Percentiles rank a stretch among this genome's conserved stretches.
Conservation (phyloP, 352 stramenopile species). For the Globisporangium takayamanum region DNA sequence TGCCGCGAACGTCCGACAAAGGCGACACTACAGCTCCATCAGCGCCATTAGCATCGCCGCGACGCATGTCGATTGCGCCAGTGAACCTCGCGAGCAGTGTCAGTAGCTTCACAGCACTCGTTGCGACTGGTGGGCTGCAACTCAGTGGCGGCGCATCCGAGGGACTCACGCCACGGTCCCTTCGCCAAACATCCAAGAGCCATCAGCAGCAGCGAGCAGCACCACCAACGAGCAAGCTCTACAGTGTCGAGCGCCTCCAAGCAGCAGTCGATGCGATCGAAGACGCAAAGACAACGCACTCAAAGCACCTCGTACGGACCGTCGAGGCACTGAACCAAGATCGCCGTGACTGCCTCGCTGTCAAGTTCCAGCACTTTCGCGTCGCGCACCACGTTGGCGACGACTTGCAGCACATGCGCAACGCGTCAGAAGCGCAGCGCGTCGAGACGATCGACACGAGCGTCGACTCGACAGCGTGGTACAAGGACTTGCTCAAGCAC, state of each 20-base stretch:
- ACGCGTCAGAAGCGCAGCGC: conserved; percentile 33
- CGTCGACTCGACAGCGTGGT: conserved; percentile 37
- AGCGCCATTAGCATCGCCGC: background rate
- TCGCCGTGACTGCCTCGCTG: conserved; percentile 40
- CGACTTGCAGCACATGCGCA: conserved; percentile 50
- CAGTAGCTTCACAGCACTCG: conserved; percentile 1
- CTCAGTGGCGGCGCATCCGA: background rate
- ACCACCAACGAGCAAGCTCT: conserved; percentile 9
- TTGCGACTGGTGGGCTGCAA: conserved; percentile 2
- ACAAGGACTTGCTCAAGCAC: conserved; percentile 38
- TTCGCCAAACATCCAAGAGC: background rate
- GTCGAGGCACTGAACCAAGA: conserved; percentile 42
- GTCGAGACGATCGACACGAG: conserved; percentile 19
- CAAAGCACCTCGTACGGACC: conserved; percentile 26
- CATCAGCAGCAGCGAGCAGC: background rate
- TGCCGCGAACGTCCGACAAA: background rate
- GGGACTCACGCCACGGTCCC: background rate
- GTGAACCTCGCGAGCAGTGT: background rate
- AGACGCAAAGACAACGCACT: conserved; percentile 30
- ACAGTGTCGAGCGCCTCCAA: conserved; percentile 59
- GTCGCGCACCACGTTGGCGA: conserved; percentile 27
- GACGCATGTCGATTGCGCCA: conserved; percentile 3
- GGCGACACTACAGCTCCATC: background rate
- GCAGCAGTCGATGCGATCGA: conserved; percentile 38
- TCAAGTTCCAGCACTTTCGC: conserved; percentile 44